Evolutionary conservation across 768 basidiomycete genomes (phyloP).

Genomic region (Pleurotus ostreatus): DNA sequence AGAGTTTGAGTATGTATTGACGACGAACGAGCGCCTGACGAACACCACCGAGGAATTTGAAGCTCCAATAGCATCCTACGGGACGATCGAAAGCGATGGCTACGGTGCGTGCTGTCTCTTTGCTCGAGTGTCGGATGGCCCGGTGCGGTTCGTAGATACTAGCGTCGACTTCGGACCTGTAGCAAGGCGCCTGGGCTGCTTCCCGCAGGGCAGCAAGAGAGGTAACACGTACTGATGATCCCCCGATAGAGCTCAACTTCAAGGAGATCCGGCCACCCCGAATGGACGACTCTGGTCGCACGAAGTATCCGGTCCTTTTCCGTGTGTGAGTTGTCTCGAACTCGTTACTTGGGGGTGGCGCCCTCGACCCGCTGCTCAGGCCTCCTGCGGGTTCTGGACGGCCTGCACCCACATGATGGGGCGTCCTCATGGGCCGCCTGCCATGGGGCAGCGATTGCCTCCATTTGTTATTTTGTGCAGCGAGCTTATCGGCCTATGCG

Average conservation of each 20-base stretch:
- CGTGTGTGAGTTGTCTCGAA: conserved; percentile 53
- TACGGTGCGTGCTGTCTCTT: conserved; percentile 52
- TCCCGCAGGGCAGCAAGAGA: not conserved
- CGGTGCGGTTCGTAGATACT: not conserved
- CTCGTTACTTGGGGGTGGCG: not conserved
- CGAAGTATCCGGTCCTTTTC: conserved; percentile 94
- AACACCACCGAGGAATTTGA: conserved; percentile 66
- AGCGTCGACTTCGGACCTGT: conserved; percentile 11
- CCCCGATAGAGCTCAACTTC: conserved; percentile 72
- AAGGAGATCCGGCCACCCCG: conserved; percentile 87
- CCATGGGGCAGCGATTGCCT: not conserved
- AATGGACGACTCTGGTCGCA: conserved; percentile 93
- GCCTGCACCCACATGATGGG: not conserved
- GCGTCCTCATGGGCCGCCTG: not conserved
- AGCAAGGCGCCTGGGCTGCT: not conserved
- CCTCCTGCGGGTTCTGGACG: too few species aligned
- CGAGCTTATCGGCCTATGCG: conserved; percentile 6
- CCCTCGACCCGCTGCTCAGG: too few species aligned
- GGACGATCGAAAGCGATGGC: conserved; percentile 76
- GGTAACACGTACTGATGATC: conserved; percentile 15
- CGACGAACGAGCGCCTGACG: conserved; percentile 65
- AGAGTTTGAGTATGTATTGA: conserved; percentile 67
- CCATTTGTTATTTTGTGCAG: not conserved
- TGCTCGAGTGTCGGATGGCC: not conserved
- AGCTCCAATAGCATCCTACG: conserved; percentile 61